A percentile compares a stretch with the other conserved stretches of the same genome.
Evolutionary conservation across 768 basidiomycete species (phyloP).

Genomic region (Mycena chlorophos): DNA sequence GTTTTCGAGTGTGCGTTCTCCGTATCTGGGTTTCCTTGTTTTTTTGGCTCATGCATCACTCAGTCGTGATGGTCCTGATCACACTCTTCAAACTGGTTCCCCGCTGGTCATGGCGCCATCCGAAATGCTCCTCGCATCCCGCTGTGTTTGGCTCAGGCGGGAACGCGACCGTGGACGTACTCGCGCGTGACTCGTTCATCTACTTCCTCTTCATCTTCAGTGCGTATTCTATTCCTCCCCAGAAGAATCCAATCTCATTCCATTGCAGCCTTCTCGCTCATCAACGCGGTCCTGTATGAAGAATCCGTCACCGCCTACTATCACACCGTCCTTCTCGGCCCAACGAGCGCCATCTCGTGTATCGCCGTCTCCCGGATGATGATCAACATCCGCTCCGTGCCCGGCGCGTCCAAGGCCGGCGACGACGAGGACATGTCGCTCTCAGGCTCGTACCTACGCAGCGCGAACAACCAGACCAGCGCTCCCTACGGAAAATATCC

Average conservation of each 20-base stretch:
- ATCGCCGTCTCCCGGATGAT: slow-evolving; percentile 23
- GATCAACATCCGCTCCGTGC: slow-evolving; percentile 20
- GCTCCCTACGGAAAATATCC: no score
- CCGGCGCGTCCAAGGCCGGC: no score
- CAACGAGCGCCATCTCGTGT: slow-evolving; percentile 16
- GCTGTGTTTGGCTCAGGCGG: not conserved
- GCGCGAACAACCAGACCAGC: no score
- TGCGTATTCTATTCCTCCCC: not conserved
- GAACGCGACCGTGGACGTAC: slow-evolving; percentile 12
- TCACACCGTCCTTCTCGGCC: slow-evolving; percentile 12
- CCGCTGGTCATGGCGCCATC: slow-evolving; percentile 12
- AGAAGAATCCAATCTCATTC: not conserved
- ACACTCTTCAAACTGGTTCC: slow-evolving; percentile 15
- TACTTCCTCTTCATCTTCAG: slow-evolving; percentile 23
- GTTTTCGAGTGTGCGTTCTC: slow-evolving; percentile 19
- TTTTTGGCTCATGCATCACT: not conserved
- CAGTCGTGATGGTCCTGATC: slow-evolving; percentile 18
- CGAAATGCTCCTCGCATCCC: not conserved
- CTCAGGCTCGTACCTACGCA: no score
- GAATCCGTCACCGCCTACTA: slow-evolving; percentile 11
- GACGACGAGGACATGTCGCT: no score
- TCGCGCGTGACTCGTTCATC: slow-evolving; percentile 23
- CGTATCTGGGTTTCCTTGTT: not conserved
- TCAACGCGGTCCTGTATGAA: slow-evolving; percentile 13
- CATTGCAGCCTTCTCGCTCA: slow-evolving; percentile 10